Base-by-base conservation (phyloP, 768 basidiomycete genomes). In the Lentinula boryana region DNA sequence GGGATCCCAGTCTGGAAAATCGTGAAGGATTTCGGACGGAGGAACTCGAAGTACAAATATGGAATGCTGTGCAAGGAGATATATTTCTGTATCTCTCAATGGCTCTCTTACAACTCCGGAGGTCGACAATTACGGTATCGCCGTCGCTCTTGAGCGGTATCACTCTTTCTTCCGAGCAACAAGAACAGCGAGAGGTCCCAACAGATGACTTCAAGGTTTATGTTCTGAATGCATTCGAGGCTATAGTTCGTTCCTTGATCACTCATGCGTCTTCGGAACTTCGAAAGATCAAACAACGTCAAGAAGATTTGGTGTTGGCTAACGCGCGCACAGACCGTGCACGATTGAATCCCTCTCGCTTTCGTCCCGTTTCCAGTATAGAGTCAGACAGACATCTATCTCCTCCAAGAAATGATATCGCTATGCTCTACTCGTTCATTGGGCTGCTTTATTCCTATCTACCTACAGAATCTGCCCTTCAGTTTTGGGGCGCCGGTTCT, bases 281-380 rank as follows among this genome's bases (percentile, higher is more conserved):
- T 38, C 83, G 89, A 38, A 91, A 91, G 71, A 89, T 97, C 70
- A 92, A 93, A 68, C 91, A 94, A 63, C 76, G 88, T 33, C 95
- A 97, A 69, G 94, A 96, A 71, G 94, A 97, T 68, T 71, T 88
- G 27, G 78, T 88, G 3, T 77, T 92, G 48, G 86, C 88, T 0
- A 85, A 77, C 63, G 82, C 83, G 23, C 81, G 89, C 10, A 80
- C 83, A 3, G 86, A 88, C 68, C 80, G 89, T 31, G 78, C 83
- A 15, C 78, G 87, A 55, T 74, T 71, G 63, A 74, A 83, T 40
- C 79, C 78, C 6, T 61, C 80, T 6, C 74, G 82, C n/a, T 80
- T 78, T 65, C 67, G 74, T n/a, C 69, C 75, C 5, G 75, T 74
- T 33, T 63, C 74, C 15, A 75, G 78, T 1, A 69, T 76, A 7